Conservation (phyloP, 1,284 basidiomycete genomes). For the Moesziomyces globuligerus region DNA sequence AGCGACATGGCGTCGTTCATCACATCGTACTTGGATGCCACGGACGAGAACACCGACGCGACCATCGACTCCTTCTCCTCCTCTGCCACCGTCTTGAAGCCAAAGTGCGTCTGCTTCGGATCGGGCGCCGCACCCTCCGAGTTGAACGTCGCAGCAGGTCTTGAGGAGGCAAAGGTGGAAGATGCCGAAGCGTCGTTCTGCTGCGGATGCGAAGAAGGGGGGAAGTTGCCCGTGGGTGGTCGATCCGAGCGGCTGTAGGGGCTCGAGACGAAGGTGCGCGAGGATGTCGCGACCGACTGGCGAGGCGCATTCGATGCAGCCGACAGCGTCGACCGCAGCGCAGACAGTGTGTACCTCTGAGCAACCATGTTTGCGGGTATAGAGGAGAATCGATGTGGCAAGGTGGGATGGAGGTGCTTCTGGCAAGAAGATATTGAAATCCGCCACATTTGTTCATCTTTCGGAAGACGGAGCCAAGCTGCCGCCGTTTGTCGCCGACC, state of each 20-base stretch:
- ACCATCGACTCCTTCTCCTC: conserved; percentile 78
- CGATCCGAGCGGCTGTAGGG: conserved; percentile 36
- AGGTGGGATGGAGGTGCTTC: background rate
- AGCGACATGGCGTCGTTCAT: conserved; percentile 99
- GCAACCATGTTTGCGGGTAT: conserved; percentile 37
- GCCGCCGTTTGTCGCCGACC: background rate
- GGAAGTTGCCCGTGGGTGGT: conserved; percentile 37
- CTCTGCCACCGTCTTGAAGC: conserved; percentile 86
- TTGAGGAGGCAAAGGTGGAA: conserved; percentile 12
- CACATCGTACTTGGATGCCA: conserved; percentile 93
- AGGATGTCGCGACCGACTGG: conserved; percentile 31
- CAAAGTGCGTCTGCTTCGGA: conserved; percentile 77
- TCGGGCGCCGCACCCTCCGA: conserved; percentile 27
- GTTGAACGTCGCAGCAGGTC: conserved; percentile 17
- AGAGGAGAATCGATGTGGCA: background rate
- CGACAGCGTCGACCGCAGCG: conserved; percentile 44
- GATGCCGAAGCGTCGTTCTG: conserved; percentile 13
- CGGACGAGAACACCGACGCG: conserved; percentile 91
- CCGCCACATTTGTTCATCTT: no score
- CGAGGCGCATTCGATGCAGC: conserved; percentile 30
- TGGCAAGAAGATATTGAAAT: background rate
- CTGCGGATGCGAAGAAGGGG: conserved; percentile 50
- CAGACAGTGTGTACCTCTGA: conserved; percentile 41
- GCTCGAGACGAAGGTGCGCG: conserved; percentile 36
- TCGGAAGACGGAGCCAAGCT: conserved; percentile 8